Percentiles rank a stretch among this genome's conserved stretches.
These are phyloP conservation scores for Dioszegia hungarica DNA, from an alignment of 768 basidiomycete species.

Conservation along the genomic window DNA sequence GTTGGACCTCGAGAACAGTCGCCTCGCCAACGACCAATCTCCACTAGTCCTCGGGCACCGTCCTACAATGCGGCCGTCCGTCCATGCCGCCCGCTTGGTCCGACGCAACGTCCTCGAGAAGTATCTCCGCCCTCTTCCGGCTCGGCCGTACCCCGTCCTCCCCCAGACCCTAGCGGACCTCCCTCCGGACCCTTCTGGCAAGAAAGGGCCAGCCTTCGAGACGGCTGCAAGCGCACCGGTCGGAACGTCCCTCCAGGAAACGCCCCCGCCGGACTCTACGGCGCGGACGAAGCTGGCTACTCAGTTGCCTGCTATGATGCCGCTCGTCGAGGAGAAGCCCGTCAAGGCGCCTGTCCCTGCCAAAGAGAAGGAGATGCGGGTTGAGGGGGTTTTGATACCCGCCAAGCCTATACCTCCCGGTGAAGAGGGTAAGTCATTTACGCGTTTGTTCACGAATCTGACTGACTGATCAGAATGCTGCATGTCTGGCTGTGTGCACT, in stretches of 20 bases:
- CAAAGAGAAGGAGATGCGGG: conserved; percentile 15
- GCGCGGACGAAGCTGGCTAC: conserved; percentile 8
- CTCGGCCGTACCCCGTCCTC: neutral
- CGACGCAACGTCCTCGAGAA: neutral
- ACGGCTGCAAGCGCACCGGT: conserved; percentile 33
- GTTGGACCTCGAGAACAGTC: no score
- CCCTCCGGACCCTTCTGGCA: neutral
- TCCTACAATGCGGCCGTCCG: no score
- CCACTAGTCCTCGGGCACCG: no score
- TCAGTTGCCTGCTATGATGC: conserved; percentile 34
- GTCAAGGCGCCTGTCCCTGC: neutral
- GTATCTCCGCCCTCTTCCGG: neutral
- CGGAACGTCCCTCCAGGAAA: conserved; percentile 33
- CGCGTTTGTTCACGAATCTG: no score
- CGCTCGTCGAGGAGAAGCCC: neutral
- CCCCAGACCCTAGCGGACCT: conserved; percentile 1
- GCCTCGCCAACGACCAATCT: no score
- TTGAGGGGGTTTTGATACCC: conserved; percentile 39
- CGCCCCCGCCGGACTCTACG: conserved; percentile 19
- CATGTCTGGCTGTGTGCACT: conserved; percentile 91
- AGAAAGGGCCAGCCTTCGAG: conserved; percentile 9
- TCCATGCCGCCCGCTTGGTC: no score
- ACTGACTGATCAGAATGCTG: conserved; percentile 66
- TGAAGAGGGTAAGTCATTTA: conserved; percentile 48
- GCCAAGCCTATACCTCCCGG: conserved; percentile 42